A percentile compares a stretch with the other conserved stretches of the same genome.
Evolutionary conservation across 768 basidiomycete species (phyloP).

Genomic region (Wakefieldia striispora): DNA sequence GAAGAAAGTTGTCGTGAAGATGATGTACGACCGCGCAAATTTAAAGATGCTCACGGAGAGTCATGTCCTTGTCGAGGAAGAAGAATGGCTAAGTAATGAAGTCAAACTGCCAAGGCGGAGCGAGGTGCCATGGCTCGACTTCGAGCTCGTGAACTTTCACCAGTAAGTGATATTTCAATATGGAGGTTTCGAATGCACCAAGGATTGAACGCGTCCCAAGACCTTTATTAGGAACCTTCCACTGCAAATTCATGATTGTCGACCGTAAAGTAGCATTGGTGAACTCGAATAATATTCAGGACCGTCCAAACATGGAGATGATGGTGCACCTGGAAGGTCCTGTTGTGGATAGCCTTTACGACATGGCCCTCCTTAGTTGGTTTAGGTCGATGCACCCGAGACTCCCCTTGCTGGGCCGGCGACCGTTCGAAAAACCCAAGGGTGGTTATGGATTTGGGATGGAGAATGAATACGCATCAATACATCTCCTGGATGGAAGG

Average conservation of each 20-base stretch:
- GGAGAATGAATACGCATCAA: conserved; percentile 31
- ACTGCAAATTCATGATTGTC: conserved; percentile 67
- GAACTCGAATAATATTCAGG: conserved; percentile 69
- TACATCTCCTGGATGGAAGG: conserved; percentile 26
- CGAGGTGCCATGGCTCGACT: conserved; percentile 58
- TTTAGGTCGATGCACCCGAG: conserved; percentile 45
- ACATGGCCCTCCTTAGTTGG: conserved; percentile 66
- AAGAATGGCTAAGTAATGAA: conserved; percentile 42
- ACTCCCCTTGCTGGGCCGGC: conserved; percentile 37
- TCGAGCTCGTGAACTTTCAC: conserved; percentile 61
- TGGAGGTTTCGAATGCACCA: background rate
- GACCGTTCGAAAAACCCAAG: conserved; percentile 30
- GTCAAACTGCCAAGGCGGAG: conserved; percentile 51
- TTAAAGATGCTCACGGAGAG: conserved; percentile 46
- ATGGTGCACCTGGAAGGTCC: conserved; percentile 72
- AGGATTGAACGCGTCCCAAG: conserved; percentile 16
- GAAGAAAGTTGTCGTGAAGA: conserved; percentile 56
- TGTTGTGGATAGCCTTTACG: conserved; percentile 67
- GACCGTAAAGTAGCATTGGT: conserved; percentile 66
- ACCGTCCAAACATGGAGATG: conserved; percentile 53
- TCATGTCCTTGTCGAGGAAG: conserved; percentile 46
- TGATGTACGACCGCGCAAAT: conserved; percentile 69
- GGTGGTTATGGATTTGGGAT: conserved; percentile 39
- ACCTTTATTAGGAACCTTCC: conserved; percentile 64
- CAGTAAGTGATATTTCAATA: conserved; percentile 21